phyloP scores from a whole-genome alignment of 768 basidiomycete genomes.

The Rhodocollybia butyracea region DNA sequence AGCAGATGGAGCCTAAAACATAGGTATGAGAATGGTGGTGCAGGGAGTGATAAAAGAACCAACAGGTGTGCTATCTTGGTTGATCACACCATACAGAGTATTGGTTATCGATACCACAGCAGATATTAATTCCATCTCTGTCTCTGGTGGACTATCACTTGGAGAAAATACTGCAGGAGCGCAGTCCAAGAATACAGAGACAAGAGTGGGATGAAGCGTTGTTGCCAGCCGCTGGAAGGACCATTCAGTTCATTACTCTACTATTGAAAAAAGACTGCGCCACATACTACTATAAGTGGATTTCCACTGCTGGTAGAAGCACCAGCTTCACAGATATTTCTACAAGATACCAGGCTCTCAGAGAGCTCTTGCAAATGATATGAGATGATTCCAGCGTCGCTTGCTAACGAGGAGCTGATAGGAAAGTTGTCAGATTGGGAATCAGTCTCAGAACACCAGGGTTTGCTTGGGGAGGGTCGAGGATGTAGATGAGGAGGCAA shows the following conservation, averaged over 20 bases:
- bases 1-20: constrained; percentile 22
- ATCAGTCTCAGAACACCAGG: constrained; percentile 1
- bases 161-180: constrained; percentile 82
- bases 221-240: constrained; percentile 60
- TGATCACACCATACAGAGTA: constrained; percentile 55
- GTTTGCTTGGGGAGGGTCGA: not conserved
- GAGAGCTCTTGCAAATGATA: not conserved
- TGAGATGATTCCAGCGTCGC: not conserved
- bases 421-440: not conserved
- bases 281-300: constrained; percentile 13
- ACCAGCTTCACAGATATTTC: not conserved
- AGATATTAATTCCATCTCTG: constrained; percentile 58
- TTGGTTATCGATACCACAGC: constrained; percentile 55
- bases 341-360: not conserved
- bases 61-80: constrained; percentile 40
- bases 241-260: constrained; percentile 1
- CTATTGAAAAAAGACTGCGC: not conserved
- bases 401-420: not conserved
- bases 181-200: constrained; percentile 84
- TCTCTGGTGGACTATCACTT: constrained; percentile 51
- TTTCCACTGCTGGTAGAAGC: constrained; percentile 6
- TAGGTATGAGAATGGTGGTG: constrained; percentile 6
- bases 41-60: constrained; percentile 17
- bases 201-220: constrained; percentile 72
- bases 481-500: constrained; percentile 19